Percentiles rank a stretch among this genome's conserved stretches.
These are phyloP conservation scores for Fusarium decemcellulare DNA, from an alignment of 2,329 filamentous ascomycete genomes.

Conservation along the genomic window DNA sequence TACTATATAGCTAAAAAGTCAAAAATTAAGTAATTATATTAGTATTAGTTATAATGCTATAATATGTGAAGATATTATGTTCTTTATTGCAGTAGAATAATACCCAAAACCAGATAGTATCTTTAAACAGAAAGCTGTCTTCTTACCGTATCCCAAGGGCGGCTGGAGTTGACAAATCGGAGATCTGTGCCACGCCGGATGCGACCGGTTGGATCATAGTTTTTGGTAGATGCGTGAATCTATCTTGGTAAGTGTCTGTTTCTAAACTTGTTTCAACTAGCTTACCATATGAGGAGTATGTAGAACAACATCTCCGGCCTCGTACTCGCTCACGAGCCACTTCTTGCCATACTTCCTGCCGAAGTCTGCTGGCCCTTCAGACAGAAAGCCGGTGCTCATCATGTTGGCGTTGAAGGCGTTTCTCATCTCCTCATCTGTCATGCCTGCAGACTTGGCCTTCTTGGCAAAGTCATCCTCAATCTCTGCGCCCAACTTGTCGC, in stretches of 20 bases:
- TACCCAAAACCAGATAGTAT: no score
- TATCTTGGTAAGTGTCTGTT: slow-evolving; percentile 39
- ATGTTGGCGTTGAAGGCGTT: slow-evolving; percentile 72
- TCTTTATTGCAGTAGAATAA: no score
- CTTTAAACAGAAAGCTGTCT: no score
- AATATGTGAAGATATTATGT: no score
- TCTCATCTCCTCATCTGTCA: slow-evolving; percentile 66
- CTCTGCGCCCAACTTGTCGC: slow-evolving; percentile 58
- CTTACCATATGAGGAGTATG: slow-evolving; percentile 54
- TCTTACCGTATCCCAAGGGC: slow-evolving; percentile 1
- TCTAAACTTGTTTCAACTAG: neutral
- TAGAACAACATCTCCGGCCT: slow-evolving; percentile 59
- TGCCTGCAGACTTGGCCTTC: slow-evolving; percentile 63
- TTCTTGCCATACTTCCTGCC: slow-evolving; percentile 45
- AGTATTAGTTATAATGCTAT: no score
- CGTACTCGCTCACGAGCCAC: slow-evolving; percentile 58
- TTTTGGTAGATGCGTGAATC: slow-evolving; percentile 72
- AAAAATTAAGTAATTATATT: no score
- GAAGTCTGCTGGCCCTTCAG: slow-evolving; percentile 62
- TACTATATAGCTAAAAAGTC: no score
- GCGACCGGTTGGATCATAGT: slow-evolving; percentile 52
- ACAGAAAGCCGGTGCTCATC: slow-evolving; percentile 69
- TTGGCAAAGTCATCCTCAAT: slow-evolving; percentile 64
- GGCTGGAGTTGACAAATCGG: neutral
- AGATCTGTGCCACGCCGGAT: neutral